Conservation (phyloP, 225 moss, liverwort and hornwort genomes). For the Ulota crispa region DNA sequence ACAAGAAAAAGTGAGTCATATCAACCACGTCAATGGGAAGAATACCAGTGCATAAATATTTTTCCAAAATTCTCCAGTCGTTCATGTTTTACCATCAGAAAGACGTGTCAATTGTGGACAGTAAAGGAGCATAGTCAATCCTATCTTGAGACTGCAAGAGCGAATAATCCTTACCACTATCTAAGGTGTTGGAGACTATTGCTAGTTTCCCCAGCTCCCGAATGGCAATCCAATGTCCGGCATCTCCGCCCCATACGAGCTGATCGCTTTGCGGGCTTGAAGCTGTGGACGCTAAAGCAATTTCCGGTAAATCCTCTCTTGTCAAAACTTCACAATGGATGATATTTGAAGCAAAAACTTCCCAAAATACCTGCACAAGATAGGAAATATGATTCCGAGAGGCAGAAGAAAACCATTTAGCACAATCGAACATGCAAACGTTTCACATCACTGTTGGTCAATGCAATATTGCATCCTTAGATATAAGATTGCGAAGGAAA, state of each 20-base stretch:
- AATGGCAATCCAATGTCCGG: conserved; percentile 90
- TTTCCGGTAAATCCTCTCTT: conserved; percentile 58
- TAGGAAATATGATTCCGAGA: conserved; percentile 21
- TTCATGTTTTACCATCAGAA: neutral
- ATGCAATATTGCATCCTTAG: neutral
- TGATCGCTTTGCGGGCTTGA: conserved; percentile 40
- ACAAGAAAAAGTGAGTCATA: neutral
- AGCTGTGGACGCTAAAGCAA: conserved; percentile 41
- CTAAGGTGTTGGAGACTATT: conserved; percentile 73
- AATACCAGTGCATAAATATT: neutral
- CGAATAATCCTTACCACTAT: conserved; percentile 30
- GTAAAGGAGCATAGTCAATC: neutral
- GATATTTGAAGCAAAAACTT: conserved; percentile 81
- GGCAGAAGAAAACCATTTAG: neutral
- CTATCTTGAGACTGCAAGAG: neutral
- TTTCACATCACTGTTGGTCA: neutral
- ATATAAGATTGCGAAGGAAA: conserved; percentile 10
- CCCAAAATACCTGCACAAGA: conserved; percentile 76
- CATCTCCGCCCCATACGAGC: conserved; percentile 68
- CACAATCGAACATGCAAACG: neutral
- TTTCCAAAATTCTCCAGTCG: neutral
- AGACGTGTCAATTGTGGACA: neutral
- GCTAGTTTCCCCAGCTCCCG: conserved; percentile 86
- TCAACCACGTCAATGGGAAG: neutral
- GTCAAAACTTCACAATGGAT: conserved; percentile 93